A percentile compares a stretch with the other conserved stretches of the same genome.
Conservation (phyloP, 768 basidiomycete genomes). For the Boletus rubescentipes region DNA sequence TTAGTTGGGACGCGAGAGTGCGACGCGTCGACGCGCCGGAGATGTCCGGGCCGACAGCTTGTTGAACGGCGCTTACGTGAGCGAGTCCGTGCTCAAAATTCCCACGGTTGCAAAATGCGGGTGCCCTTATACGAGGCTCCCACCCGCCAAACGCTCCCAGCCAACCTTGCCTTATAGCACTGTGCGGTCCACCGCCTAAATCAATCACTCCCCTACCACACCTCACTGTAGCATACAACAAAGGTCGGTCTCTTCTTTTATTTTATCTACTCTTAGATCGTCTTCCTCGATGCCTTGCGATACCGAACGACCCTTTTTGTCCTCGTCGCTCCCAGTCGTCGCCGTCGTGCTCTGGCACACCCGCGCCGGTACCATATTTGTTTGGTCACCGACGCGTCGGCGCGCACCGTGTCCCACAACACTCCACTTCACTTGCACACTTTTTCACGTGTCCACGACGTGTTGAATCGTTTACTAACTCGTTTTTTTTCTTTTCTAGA, state of each 20-base stretch:
- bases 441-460: slow-evolving; percentile 35
- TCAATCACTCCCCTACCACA: slow-evolving; percentile 24
- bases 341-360: slow-evolving; percentile 26
- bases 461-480: slow-evolving; percentile 40
- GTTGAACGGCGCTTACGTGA: slow-evolving; percentile 36
- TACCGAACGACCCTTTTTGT: slow-evolving; percentile 10
- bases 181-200: slow-evolving; percentile 36
- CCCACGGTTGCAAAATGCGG: slow-evolving; percentile 33
- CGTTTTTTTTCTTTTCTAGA: slow-evolving; percentile 43
- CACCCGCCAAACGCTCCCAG: slow-evolving; percentile 38
- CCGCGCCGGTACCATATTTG: slow-evolving; percentile 28
- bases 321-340: slow-evolving; percentile 18
- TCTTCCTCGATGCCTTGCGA: slow-evolving; percentile 23
- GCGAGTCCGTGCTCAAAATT: slow-evolving; percentile 36
- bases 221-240: slow-evolving; percentile 29
- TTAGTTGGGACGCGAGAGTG: neutral
- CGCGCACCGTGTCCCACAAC: slow-evolving; percentile 29
- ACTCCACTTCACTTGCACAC: slow-evolving; percentile 31
- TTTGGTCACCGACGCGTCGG: slow-evolving; percentile 42
- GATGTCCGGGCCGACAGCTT: slow-evolving; percentile 22
- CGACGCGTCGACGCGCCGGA: slow-evolving; percentile 24
- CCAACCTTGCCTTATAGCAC: slow-evolving; percentile 40
- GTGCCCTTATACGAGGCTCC: slow-evolving; percentile 38
- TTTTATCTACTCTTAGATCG: slow-evolving; percentile 24
- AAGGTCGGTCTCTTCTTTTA: slow-evolving; percentile 27